A percentile compares a stretch with the other conserved stretches of the same genome.
Conservation (phyloP, 1,139 yeast genomes). For the Geotrichum klebahnii region DNA sequence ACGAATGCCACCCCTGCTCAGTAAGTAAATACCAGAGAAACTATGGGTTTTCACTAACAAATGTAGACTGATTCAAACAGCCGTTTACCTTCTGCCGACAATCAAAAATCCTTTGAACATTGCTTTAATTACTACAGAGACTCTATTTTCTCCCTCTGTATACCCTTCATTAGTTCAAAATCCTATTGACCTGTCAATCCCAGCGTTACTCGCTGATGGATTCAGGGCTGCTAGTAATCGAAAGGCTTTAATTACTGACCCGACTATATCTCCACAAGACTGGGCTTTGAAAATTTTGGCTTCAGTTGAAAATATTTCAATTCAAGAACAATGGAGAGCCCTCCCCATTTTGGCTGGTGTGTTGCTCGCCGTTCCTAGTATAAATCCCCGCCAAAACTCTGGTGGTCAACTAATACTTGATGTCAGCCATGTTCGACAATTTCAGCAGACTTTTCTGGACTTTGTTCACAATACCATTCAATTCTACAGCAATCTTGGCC, state of each 20-base stretch:
- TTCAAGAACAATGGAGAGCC: conserved; percentile 49
- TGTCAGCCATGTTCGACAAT: conserved; percentile 9
- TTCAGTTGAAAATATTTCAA: conserved; percentile 20
- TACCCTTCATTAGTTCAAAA: conserved; percentile 34
- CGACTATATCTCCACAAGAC: conserved; percentile 51
- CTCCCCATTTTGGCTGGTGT: conserved; percentile 57
- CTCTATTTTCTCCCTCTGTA: conserved; percentile 48
- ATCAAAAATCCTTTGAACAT: conserved; percentile 58
- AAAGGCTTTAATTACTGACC: conserved; percentile 57
- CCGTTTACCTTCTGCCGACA: conserved; percentile 59
- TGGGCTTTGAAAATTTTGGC: conserved; percentile 49
- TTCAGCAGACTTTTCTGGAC: conserved; percentile 24
- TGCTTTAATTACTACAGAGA: conserved; percentile 48
- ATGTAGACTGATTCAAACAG: conserved; percentile 43
- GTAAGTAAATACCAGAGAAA: conserved; percentile 4
- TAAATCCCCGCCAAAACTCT: conserved; percentile 29
- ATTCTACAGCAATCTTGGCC: conserved; percentile 6
- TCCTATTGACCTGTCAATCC: conserved; percentile 23
- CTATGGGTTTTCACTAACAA: background rate
- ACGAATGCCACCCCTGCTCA: background rate
- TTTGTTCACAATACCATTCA: conserved; percentile 19
- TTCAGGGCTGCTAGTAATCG: conserved; percentile 45
- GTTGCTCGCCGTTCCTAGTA: conserved; percentile 38
- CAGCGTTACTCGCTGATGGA: conserved; percentile 36
- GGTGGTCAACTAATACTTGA: conserved; percentile 27